phyloP scores from a whole-genome alignment of 805 yeast genomes.

The Pichia thaimueangensis region DNA sequence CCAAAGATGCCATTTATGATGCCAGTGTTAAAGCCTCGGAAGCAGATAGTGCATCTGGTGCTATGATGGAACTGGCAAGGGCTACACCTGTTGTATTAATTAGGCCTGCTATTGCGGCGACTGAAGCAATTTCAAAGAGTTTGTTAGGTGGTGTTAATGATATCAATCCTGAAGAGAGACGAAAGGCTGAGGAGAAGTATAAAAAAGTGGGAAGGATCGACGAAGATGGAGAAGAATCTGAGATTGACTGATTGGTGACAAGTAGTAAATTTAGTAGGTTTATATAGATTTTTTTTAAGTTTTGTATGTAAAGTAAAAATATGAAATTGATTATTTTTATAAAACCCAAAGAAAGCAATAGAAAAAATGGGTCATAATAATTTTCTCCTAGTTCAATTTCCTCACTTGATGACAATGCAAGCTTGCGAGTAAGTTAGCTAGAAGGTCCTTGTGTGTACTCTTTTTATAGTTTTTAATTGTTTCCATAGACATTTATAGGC shows the following conservation, averaged over 20 bases:
- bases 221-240: neutral
- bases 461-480: no score
- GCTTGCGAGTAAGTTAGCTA: no score
- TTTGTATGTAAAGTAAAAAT: no score
- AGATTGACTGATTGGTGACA: neutral
- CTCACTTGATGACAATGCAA: no score
- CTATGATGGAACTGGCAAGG: conserved; percentile 59
- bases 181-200: conserved; percentile 62
- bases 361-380: no score
- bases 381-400: no score
- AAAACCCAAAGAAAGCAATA: no score
- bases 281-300: no score
- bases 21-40: conserved; percentile 58
- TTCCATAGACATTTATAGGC: no score
- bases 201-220: conserved; percentile 21
- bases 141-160: conserved; percentile 80
- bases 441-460: no score
- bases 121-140: conserved; percentile 81
- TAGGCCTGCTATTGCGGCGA: conserved; percentile 85
- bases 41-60: conserved; percentile 60
- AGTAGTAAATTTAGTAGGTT: no score
- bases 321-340: no score
- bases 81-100: conserved; percentile 77
- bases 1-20: conserved; percentile 53
- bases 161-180: conserved; percentile 58